Conservation (phyloP, 768 basidiomycete genomes). For the Boletus huronensis region DNA sequence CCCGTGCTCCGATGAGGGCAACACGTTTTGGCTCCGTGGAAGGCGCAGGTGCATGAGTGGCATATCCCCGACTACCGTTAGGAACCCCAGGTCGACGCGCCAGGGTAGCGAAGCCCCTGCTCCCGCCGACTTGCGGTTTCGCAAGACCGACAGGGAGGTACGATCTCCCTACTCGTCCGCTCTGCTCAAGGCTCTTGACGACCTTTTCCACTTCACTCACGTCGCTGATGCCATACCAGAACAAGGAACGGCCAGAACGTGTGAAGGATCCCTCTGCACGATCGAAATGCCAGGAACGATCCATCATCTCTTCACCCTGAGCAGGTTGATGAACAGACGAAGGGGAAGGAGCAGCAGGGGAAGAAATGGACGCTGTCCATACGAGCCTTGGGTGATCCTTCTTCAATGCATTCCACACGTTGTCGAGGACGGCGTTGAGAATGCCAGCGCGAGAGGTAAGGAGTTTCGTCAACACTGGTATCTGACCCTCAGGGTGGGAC, state of each 20-base stretch:
- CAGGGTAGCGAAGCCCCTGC: conserved; percentile 19
- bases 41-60: conserved; percentile 49
- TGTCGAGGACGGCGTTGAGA: conserved; percentile 93
- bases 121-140: conserved; percentile 20
- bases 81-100: conserved; percentile 35
- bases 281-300: conserved; percentile 98
- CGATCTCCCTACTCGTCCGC: conserved; percentile 79
- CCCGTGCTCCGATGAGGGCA: conserved; percentile 94
- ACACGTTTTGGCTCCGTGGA: conserved; percentile 78
- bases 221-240: conserved; percentile 97
- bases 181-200: conserved; percentile 70
- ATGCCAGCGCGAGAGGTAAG: conserved; percentile 84
- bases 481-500: conserved; percentile 83
- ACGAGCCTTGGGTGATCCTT: conserved; percentile 92
- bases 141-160: conserved; percentile 61
- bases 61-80: conserved; percentile 69
- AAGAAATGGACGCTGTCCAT: conserved; percentile 85
- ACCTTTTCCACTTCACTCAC: conserved; percentile 87
- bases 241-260: conserved; percentile 86
- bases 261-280: conserved; percentile 97
- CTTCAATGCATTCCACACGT: conserved; percentile 94
- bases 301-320: conserved; percentile 74
- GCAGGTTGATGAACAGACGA: conserved; percentile 2
- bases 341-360: conserved; percentile 10
- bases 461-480: conserved; percentile 90